A percentile compares a stretch with the other conserved stretches of the same genome.
These are phyloP conservation scores for Hypoxylon fragiforme DNA, from an alignment of 495 filamentous ascomycete species.

Conservation along the genomic window DNA sequence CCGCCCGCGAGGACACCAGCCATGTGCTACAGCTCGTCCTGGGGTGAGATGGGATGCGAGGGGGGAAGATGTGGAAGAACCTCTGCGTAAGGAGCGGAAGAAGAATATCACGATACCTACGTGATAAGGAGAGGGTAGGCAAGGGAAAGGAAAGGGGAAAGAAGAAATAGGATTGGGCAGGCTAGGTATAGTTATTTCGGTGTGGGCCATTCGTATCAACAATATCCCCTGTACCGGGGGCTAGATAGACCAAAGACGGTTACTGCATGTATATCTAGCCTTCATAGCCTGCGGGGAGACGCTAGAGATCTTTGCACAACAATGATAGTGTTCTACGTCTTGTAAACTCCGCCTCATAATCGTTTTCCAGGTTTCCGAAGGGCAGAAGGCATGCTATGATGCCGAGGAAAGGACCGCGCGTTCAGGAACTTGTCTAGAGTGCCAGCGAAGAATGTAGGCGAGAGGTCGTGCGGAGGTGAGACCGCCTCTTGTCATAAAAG, in stretches of 20 bases:
- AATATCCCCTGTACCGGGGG: too few relatives aligned
- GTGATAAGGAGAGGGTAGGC: too few relatives aligned
- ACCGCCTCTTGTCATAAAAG: constrained; percentile 1
- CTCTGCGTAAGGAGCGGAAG: too few relatives aligned
- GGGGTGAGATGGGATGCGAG: too few relatives aligned
- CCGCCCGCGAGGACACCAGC: constrained; percentile 1
- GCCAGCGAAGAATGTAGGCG: neutral
- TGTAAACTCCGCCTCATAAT: neutral
- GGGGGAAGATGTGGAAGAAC: too few relatives aligned
- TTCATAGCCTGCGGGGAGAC: too few relatives aligned
- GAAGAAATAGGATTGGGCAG: neutral
- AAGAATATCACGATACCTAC: too few relatives aligned
- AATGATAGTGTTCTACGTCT: neutral
- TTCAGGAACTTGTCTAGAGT: constrained; percentile 12
- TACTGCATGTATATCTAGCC: neutral
- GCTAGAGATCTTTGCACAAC: neutral
- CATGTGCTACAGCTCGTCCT: constrained; percentile 4
- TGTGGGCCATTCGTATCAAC: too few relatives aligned
- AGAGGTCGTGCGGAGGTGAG: neutral
- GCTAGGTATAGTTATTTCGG: constrained; percentile 19
- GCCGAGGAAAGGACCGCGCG: constrained; percentile 16
- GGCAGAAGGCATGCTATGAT: constrained; percentile 8
- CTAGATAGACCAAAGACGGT: neutral
- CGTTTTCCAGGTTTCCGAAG: neutral
- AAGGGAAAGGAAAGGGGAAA: constrained; percentile 1